Evolutionary conservation across 139 green algal species (phyloP).

Genomic region (Coelastrella sp.): DNA sequence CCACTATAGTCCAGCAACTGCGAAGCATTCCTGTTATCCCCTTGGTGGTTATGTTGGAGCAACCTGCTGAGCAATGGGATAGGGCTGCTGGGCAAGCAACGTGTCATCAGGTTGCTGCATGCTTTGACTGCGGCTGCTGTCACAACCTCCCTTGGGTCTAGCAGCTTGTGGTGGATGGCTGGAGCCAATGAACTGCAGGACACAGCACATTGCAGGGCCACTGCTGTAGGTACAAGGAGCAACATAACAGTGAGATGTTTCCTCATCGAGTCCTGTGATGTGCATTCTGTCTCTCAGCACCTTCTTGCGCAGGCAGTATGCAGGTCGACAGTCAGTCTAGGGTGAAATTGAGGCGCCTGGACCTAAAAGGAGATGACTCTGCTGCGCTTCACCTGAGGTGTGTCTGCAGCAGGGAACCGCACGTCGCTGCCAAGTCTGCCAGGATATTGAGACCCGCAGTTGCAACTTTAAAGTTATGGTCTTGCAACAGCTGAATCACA

Average conservation of each 20-base stretch:
- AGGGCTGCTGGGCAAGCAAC: not conserved
- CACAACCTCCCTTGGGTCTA: slow-evolving; percentile 6
- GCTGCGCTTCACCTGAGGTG: slow-evolving; percentile 61
- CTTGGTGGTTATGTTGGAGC: slow-evolving; percentile 5
- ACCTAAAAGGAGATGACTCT: no score
- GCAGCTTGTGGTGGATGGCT: not conserved
- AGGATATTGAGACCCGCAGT: slow-evolving; percentile 81
- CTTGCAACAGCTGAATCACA: slow-evolving; percentile 70
- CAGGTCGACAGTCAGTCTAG: not conserved
- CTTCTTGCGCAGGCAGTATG: not conserved
- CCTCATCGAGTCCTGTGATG: not conserved
- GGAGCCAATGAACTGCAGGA: slow-evolving; percentile 1
- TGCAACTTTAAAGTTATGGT: slow-evolving; percentile 91
- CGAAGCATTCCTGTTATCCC: not conserved
- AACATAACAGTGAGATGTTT: not conserved
- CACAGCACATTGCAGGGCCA: not conserved
- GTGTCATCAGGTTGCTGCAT: not conserved
- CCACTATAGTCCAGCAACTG: slow-evolving; percentile 21
- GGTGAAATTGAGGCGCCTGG: not conserved
- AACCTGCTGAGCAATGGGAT: slow-evolving; percentile 12
- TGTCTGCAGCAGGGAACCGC: slow-evolving; percentile 65
- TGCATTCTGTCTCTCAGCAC: not conserved
- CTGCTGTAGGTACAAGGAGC: no score
- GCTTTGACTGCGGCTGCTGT: slow-evolving; percentile 28
- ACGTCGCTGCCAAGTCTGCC: slow-evolving; percentile 65